Conservation (phyloP, 2,329 filamentous ascomycete species). For the Cladosporium colombiae region DNA sequence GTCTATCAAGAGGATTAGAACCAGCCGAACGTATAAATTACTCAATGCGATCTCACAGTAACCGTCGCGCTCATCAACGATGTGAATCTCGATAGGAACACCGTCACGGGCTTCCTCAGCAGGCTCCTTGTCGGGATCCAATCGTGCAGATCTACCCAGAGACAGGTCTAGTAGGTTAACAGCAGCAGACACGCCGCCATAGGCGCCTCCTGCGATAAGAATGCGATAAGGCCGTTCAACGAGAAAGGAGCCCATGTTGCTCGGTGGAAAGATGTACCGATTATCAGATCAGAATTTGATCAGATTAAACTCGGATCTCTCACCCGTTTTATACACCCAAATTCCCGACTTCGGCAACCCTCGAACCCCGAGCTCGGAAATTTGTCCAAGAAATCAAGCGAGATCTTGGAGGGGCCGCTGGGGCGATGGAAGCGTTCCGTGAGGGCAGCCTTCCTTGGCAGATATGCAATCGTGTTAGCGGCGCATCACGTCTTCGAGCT, state of each 20-base stretch:
- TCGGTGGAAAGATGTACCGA: not conserved
- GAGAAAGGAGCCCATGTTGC: slow-evolving; percentile 7
- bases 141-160: slow-evolving; percentile 56
- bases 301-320: slow-evolving; percentile 10
- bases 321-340: not conserved
- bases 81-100: slow-evolving; percentile 64
- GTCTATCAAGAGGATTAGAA: slow-evolving; percentile 50
- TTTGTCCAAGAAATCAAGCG: slow-evolving; percentile 17
- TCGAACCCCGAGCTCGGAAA: slow-evolving; percentile 11
- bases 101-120: slow-evolving; percentile 30
- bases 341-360: not conserved
- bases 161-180: slow-evolving; percentile 69
- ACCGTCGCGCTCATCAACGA: slow-evolving; percentile 80
- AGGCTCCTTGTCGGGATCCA: slow-evolving; percentile 31
- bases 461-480: not conserved
- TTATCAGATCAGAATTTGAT: slow-evolving; percentile 16
- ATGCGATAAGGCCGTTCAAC: slow-evolving; percentile 39
- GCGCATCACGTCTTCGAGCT: not conserved
- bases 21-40: not conserved
- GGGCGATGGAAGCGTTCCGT: not conserved
- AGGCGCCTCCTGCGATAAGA: slow-evolving; percentile 70
- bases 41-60: slow-evolving; percentile 57
- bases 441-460: not conserved
- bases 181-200: slow-evolving; percentile 67
- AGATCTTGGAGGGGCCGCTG: not conserved